Evolutionary conservation across 306 rosid species (phyloP), one percentile per base, ranked within the genome.

Genomic region (Purshia tridentata): DNA sequence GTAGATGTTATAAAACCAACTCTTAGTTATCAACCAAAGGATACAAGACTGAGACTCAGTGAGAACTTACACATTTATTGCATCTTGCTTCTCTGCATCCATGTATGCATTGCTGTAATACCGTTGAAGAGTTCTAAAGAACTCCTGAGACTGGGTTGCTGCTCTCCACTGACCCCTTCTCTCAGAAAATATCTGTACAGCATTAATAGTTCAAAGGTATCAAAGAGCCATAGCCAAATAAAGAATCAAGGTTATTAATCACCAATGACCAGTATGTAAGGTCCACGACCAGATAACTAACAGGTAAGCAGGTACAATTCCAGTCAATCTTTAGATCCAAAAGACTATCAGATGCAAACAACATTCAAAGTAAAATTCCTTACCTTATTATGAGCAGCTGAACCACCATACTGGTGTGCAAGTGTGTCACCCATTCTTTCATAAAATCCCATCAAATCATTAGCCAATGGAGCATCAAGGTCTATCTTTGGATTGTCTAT

Each of bases 331-430:
- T 44, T 22, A 9, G 48, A 70, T 4, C 45, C 23, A 42, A 70
- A 49, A 70, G 44, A 20, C 14, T 20, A 70, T 44, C 44, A 18
- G 9, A 37, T 58, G 13, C 54, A 56, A 55, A 37, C 8, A 22
- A 23, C n/a, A 45, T 18, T 15, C 41, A 1, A 45, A 45, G 23
- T 14, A 35, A 22, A 9, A 46, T 29, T 45, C 15, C 47, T 72
- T 80, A 94, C 99, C 97, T 94, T 94, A 77, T 94, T 94, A 85
- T 94, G 99, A 49, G 99, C 99, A 13, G 96, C 97, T 75, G 99
- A 94, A 56, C 99, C 99, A 64, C 99, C 99, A 65, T 94, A 94
- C 61, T 94, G 99, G 67, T 89, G 87, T 57, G 99, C 95, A 68
- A 94, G 78, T 63, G 95, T 91, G 84, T 94, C 99, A 4, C 99